Percentiles rank a stretch among this genome's conserved stretches.
Evolutionary conservation across 2,329 filamentous ascomycete species (phyloP).

Genomic region (Clonostachys sp.): DNA sequence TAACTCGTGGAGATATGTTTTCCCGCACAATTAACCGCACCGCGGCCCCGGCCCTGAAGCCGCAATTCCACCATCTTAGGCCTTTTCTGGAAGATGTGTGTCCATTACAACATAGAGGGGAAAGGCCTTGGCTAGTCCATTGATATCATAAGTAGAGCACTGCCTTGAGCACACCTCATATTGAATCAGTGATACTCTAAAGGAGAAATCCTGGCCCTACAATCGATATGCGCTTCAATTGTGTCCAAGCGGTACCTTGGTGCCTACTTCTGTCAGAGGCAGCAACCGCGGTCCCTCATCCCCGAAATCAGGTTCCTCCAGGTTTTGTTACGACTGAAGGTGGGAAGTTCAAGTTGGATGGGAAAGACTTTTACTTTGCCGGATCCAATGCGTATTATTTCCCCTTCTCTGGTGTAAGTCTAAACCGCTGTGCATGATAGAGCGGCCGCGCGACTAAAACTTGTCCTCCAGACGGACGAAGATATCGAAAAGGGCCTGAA

Average conservation of each 20-base stretch:
- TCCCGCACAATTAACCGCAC: too few relatives aligned
- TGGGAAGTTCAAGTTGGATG: constrained; percentile 46
- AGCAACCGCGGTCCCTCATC: not conserved
- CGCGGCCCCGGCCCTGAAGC: too few relatives aligned
- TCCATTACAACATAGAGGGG: too few relatives aligned
- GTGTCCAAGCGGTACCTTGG: not conserved
- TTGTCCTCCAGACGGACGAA: constrained; percentile 29
- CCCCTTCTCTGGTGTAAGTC: constrained; percentile 44
- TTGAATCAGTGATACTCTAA: too few relatives aligned
- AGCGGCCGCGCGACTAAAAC: not conserved
- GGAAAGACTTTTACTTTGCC: constrained; percentile 51
- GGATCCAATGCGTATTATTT: constrained; percentile 55
- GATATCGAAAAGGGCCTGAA: constrained; percentile 39
- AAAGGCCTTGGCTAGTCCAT: too few relatives aligned
- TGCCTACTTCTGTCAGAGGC: not conserved
- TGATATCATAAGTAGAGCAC: too few relatives aligned
- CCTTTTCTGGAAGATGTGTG: too few relatives aligned
- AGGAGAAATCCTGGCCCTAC: too few relatives aligned
- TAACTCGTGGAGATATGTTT: too few relatives aligned
- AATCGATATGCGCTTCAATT: not conserved
- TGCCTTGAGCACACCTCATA: too few relatives aligned
- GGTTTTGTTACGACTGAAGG: constrained; percentile 46
- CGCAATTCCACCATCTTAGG: too few relatives aligned
- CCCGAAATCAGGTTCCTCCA: constrained; percentile 8
- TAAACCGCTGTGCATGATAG: not conserved